Evolutionary conservation across 257 asterid genomes (phyloP).

Genomic region (Solanum commersonii): DNA sequence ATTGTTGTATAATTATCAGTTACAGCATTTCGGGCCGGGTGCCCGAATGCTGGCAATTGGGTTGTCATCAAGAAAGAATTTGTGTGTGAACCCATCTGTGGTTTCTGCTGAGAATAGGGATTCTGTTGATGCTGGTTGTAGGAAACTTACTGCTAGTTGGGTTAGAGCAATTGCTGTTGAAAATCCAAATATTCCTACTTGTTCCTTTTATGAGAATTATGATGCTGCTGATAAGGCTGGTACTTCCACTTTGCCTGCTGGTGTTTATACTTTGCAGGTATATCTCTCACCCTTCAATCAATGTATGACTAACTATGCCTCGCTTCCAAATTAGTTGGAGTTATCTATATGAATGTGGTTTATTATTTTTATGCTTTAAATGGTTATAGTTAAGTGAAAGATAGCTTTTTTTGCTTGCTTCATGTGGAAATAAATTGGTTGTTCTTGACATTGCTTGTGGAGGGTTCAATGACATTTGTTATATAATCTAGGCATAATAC

Average conservation of each 20-base stretch:
- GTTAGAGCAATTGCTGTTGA: conserved; percentile 66
- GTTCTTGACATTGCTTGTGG: neutral
- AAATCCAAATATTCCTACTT: conserved; percentile 64
- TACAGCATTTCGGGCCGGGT: conserved; percentile 47
- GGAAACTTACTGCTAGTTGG: conserved; percentile 96
- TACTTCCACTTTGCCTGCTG: conserved; percentile 82
- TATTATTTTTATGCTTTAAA: neutral
- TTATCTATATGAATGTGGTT: neutral
- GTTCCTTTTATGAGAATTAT: conserved; percentile 68
- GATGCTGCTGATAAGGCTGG: conserved; percentile 53
- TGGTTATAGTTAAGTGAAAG: neutral
- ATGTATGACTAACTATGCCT: neutral
- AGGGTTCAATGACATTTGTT: neutral
- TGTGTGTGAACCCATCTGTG: conserved; percentile 79
- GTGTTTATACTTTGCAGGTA: conserved; percentile 93
- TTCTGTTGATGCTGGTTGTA: conserved; percentile 90
- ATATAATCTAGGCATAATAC: neutral
- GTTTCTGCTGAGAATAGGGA: conserved; percentile 89
- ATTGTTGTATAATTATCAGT: conserved; percentile 64
- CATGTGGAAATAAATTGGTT: neutral
- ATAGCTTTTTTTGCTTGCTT: neutral
- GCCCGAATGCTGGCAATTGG: conserved; percentile 79
- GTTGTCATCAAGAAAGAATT: conserved; percentile 86
- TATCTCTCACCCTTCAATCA: neutral
- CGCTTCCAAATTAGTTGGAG: neutral